Evolutionary conservation across 805 yeast species (phyloP).

Genomic region (Candida sithepensis): DNA sequence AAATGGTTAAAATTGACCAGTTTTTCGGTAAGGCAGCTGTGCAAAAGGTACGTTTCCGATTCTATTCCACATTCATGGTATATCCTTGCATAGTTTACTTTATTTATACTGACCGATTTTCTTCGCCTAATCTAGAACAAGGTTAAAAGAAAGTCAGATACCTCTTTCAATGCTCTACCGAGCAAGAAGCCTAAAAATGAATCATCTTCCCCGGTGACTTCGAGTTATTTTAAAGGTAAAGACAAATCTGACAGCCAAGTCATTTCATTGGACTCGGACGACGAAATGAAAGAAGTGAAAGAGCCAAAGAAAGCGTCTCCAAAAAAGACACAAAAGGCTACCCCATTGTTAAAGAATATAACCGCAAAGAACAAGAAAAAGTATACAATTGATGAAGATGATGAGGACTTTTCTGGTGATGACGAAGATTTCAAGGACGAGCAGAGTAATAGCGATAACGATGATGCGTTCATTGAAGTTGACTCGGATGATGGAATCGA

Average conservation of each 20-base stretch:
- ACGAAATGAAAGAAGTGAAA: conserved; percentile 1
- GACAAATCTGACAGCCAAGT: not conserved
- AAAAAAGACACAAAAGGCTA: not conserved
- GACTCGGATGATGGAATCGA: not conserved
- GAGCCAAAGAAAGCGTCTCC: not conserved
- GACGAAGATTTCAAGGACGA: conserved; percentile 1
- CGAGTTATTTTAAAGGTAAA: not conserved
- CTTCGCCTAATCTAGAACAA: conserved; percentile 5
- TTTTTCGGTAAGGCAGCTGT: conserved; percentile 30
- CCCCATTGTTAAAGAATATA: not conserved
- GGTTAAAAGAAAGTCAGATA: conserved; percentile 4
- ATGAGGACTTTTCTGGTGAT: not conserved
- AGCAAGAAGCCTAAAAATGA: conserved; percentile 6
- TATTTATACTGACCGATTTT: not conserved
- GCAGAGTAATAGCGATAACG: not conserved
- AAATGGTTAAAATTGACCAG: conserved; percentile 28
- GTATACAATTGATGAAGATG: not conserved
- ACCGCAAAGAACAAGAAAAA: not conserved
- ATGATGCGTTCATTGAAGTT: not conserved
- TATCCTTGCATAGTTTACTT: not conserved
- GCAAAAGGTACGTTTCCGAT: conserved; percentile 16
- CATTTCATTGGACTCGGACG: conserved; percentile 13
- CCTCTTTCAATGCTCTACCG: not conserved
- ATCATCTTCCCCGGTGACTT: not conserved
- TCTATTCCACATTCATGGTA: no score